phyloP scores from a whole-genome alignment of 2,329 filamentous ascomycete genomes.

The Trichophyton verrucosum region DNA sequence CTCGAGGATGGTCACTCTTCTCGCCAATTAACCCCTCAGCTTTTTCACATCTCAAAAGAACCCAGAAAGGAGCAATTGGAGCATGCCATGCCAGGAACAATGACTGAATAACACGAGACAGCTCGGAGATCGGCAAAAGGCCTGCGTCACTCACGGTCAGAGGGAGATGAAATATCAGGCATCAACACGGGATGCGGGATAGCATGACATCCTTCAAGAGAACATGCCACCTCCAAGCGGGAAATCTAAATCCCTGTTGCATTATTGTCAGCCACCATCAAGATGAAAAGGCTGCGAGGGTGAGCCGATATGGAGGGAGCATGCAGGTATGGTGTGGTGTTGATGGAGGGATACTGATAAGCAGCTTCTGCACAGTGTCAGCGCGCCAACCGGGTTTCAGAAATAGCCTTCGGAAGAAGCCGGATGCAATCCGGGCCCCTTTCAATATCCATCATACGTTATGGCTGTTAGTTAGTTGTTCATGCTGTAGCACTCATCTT shows the following conservation, averaged over 20 bases:
- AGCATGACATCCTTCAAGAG: not conserved
- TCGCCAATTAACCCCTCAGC: not conserved
- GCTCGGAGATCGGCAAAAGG: not conserved
- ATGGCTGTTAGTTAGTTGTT: not conserved
- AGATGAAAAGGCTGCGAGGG: not conserved
- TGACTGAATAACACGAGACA: not conserved
- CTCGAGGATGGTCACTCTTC: not conserved
- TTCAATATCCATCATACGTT: not conserved
- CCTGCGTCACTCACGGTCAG: not conserved
- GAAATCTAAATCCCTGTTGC: not conserved
- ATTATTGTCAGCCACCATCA: not conserved
- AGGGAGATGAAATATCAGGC: not conserved
- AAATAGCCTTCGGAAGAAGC: not conserved
- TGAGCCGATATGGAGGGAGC: not conserved
- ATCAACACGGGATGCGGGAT: not conserved
- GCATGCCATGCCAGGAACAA: not conserved
- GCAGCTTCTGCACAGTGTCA: not conserved
- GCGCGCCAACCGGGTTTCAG: not conserved
- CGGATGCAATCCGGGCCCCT: not conserved
- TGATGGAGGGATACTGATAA: slow-evolving; percentile 1
- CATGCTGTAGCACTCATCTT: not conserved
- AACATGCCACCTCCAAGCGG: not conserved
- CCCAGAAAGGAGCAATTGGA: not conserved
- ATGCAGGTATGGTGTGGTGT: not conserved
- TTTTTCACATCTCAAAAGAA: not conserved